Base-by-base conservation (phyloP, 1,284 basidiomycete species). In the Pseudomicrostroma phylloplanum region DNA sequence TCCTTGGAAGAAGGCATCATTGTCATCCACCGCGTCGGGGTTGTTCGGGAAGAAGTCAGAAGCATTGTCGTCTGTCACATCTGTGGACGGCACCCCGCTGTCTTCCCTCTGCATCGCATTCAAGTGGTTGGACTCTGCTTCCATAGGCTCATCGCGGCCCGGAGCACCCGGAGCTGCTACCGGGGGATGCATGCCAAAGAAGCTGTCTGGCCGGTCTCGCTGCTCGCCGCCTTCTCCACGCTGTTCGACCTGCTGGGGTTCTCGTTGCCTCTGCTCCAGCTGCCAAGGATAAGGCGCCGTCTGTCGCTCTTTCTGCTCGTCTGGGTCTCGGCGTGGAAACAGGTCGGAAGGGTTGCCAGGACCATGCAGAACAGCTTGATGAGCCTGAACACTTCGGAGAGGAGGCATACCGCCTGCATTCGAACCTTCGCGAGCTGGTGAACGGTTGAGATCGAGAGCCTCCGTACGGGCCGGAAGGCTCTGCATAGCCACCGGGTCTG, bases 151-250 rank as follows among this genome's bases (percentile, higher is more conserved):
- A 6, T 65, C 63, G 11, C 68, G 68, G 6, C 68, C 67, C 2
- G 65, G 59, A 17, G 68, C 61, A 51, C 60, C 67, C 57, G 69
- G 59, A 12, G 63, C 67, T 40, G 70, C 70, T 26, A 62, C 36
- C 7, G 72, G 72, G 23, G 60, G 55, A 46, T 74, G 65, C 71
- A 71, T 71, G 36, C 72, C 72, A 55, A 71, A 72, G 63, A 74
- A 74, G 65, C 66, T 70, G 59, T 61, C 67, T 9, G 68, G 68
- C 43, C 71, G 19, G 25, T 30, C 63, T 25, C 63, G 30, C 30
- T 4, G 30, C 3, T 9, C 30, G 30, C 3, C 30, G 4, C 30
- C 30, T 3, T 9, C 30, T 36, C 30, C 30, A 36, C 3, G 30
- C 30, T 36, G 30, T 9, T 36, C 48, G 6, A 54, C 51, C 51